Evolutionary conservation across 768 basidiomycete species (phyloP), one percentile per base, ranked within the genome.

Genomic region (Leucocoprinus birnbaumii): DNA sequence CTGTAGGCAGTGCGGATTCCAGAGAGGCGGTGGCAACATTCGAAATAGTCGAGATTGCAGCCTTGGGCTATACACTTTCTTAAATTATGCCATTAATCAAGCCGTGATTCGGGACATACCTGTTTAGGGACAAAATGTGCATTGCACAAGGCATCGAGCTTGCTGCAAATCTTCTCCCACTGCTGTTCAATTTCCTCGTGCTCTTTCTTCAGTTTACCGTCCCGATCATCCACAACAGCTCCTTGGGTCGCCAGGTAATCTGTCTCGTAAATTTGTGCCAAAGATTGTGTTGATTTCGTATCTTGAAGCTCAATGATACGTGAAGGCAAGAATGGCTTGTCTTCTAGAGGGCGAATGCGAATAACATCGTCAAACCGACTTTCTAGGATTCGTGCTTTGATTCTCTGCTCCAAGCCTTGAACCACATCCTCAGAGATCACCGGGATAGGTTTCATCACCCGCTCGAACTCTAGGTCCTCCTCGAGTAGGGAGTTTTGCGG

Each of bases 221-320:
- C 95, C 6, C 93, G 78, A 61, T 95, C 91, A 60, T 94, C 89
- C 1, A 71, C 73, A 13, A 72, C 66, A 13, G 81, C 84, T 0
- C 76, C 72, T 59, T 85, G 82, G 34, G 82, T 80, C 5, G 86
- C 84, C 37, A 86, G 77, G 68, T 89, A 99, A 55, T 95, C 95
- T 44, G 90, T 86, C 66, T 97, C 97, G 70, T 98, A 98, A 38
- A 99, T 91, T 72, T 98, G 90, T 13, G 94, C 95, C 44, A 99
- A 80, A 0, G 91, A 94, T 66, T 92, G 88, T 3, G 83, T 76
- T 7, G 91, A 94, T 66, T 95, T 91, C 3, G 83, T 86, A 63
- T 96, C 94, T 66, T 93, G 85, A 8, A 98, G 73, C 65, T 98
- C 95, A 56, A 97, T 84, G 53, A 91, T 75, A 27, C 89, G 84